Base-by-base conservation (phyloP, 106 monocot species). In the Dendrobium nobile region DNA sequence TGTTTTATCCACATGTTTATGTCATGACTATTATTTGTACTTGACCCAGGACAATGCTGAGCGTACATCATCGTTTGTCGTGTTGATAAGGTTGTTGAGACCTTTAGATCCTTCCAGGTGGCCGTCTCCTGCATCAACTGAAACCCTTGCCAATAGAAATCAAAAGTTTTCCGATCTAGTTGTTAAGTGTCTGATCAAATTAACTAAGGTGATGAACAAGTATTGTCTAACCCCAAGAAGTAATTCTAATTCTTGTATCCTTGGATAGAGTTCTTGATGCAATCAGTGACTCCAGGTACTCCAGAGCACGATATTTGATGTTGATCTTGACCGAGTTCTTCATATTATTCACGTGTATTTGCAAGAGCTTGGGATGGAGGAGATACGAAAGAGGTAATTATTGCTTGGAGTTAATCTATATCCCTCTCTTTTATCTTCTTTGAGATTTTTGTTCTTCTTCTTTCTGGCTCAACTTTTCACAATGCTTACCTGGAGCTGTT, bases 361-460 rank as follows among this genome's bases (percentile, higher is more conserved):
- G 84, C 99, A 99, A 99, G 95, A 99, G 47, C 82, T 99, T 33
- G 99, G 99, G 55, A 99, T 99, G 99, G 99, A 99, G 86, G 99
- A 99, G 84, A 99, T 99, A 72, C 67, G 95, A 33, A 91, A 88
- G 85, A 93, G 99, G 99, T 99, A 19, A 16, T 40, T 37, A 75
- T 37, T 68, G 67, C 17, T 75, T 79, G 2, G 33, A 41, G 55
- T 41, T 31, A 45, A 77, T 20, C 16, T 28, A 17, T 64, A 10
- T 67, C 77, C 58, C 61, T 45, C 10, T 22, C 15, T 19, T 78
- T 41, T 75, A 67, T 72, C 26, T 74, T 28, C 19, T 13, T 80
- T 42, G 64, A 68, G 18, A 77, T 67, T 72, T 67, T 84, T 74
- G 1, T 74, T 70, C 4, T 37, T 37, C 16, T 33, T 70, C 10